Evolutionary conservation across 108 stramenopile genomes (phyloP), one percentile per base, ranked within the genome.

Genomic region (Skeletonema costatum): DNA sequence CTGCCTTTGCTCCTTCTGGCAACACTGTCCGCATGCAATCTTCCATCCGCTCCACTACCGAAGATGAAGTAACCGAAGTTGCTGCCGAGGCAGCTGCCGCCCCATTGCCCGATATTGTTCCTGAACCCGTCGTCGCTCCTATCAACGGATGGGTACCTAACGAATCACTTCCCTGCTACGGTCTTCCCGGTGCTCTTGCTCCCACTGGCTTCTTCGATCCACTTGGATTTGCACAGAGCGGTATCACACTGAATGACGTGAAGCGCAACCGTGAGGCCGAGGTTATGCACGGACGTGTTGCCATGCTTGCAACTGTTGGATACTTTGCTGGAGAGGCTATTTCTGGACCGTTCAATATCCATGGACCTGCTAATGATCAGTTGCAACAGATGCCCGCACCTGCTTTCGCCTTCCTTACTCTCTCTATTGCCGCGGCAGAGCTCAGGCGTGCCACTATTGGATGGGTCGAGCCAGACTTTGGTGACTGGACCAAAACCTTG

Each of bases 341-440:
- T 59, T 30, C 60, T 38, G 81, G 73, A 60, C 76, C 90, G 1
- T 87, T 85, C 68, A 76, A 65, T 4, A 69, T 87, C 19, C 51
- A 56, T 33, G 93, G 95, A 56, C 92, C 96, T 11, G 95, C 93
- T 29, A 93, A 93, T 84, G 87, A 81, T 32, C 93, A 95, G 66
- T 77, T 95, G 41, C 85, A 81, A 66, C 80, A 93, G 64, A 72
- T 92, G 11, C 89, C 84, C 48, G 48, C 74, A 19, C 75, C 82
- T 19, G 66, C 81, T 13, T 82, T 81, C 31, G 64, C 76, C 36
- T 30, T 76, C 21, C 64, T 91, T 38, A 62, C 80, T 21, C 48
- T 75, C 48, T 81, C 60, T 19, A 90, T 94, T 70, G 91, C 66
- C 39, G 75, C 85, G 21, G 84, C 80, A 19, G 94, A 95, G 71